Conservation (phyloP, 805 yeast genomes). For the Saturnispora dispora region DNA sequence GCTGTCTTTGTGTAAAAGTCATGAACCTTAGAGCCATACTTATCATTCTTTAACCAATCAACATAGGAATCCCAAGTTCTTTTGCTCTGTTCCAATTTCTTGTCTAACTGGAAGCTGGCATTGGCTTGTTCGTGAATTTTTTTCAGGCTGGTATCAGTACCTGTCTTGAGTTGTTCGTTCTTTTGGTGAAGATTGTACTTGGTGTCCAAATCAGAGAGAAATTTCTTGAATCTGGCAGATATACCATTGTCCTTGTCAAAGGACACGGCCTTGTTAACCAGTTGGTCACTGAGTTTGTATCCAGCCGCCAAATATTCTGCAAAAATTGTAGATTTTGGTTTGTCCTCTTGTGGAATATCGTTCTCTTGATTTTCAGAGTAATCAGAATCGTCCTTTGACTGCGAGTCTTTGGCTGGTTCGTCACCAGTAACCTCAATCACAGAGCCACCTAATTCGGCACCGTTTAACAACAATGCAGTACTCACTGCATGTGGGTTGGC, state of each 20-base stretch:
- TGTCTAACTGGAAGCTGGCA: slow-evolving; percentile 33
- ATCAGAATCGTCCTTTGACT: slow-evolving; percentile 10
- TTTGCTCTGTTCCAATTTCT: slow-evolving; percentile 30
- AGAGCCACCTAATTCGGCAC: slow-evolving; percentile 61
- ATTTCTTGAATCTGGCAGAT: slow-evolving; percentile 45
- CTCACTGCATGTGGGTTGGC: slow-evolving; percentile 51
- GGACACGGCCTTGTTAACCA: slow-evolving; percentile 51
- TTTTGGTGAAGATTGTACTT: slow-evolving; percentile 56
- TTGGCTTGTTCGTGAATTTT: slow-evolving; percentile 27
- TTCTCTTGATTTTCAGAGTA: slow-evolving; percentile 12
- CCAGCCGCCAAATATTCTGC: slow-evolving; percentile 75
- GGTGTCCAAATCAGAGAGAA: slow-evolving; percentile 44
- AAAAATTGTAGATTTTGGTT: slow-evolving; percentile 66
- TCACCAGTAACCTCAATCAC: slow-evolving; percentile 36
- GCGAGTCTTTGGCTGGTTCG: slow-evolving; percentile 11
- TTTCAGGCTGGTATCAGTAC: slow-evolving; percentile 7
- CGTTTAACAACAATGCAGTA: slow-evolving; percentile 62
- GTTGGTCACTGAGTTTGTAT: slow-evolving; percentile 52
- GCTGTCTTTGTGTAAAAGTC: slow-evolving; percentile 48
- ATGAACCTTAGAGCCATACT: slow-evolving; percentile 52
- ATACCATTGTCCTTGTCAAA: slow-evolving; percentile 59
- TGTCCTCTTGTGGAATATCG: slow-evolving; percentile 64
- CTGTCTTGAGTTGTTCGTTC: slow-evolving; percentile 23
- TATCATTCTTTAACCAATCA: slow-evolving; percentile 37
- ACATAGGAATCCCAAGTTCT: slow-evolving; percentile 35